Conservation (phyloP, 352 stramenopile species). For the Phytophthora hibernalis region DNA sequence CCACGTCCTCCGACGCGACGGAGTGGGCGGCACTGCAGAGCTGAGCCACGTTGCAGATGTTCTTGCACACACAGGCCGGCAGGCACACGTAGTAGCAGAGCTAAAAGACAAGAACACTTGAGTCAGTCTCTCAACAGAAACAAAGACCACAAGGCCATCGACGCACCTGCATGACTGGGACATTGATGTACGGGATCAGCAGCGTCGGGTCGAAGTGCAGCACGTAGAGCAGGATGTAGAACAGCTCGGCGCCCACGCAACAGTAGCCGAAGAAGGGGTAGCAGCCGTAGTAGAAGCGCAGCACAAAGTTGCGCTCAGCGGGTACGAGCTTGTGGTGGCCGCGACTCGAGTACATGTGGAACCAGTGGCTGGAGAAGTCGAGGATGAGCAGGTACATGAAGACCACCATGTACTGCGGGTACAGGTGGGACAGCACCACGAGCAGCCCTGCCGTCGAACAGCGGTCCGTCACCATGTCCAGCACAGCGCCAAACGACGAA, state of each 20-base stretch:
- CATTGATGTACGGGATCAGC: conserved; percentile 58
- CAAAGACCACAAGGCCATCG: background rate
- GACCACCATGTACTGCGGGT: conserved; percentile 79
- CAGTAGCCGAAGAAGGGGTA: conserved; percentile 95
- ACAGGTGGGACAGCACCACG: conserved; percentile 94
- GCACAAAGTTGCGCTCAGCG: conserved; percentile 93
- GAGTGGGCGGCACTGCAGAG: conserved; percentile 85
- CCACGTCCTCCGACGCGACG: conserved; percentile 75
- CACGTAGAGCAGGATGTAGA: conserved; percentile 93
- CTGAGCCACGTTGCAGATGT: conserved; percentile 93
- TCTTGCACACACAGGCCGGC: conserved; percentile 92
- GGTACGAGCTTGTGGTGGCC: conserved; percentile 96
- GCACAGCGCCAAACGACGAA: conserved; percentile 94
- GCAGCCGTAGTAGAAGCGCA: conserved; percentile 94
- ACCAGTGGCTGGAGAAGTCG: conserved; percentile 98
- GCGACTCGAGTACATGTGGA: conserved; percentile 96
- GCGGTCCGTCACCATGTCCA: conserved; percentile 99
- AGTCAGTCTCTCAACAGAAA: conserved; percentile 1
- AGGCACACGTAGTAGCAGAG: conserved; percentile 90
- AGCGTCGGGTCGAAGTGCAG: conserved; percentile 80
- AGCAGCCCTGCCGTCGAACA: conserved; percentile 96
- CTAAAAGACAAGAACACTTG: conserved; percentile 34
- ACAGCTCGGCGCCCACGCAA: conserved; percentile 93
- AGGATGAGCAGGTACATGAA: conserved; percentile 94
- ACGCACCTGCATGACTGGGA: conserved; percentile 68